A percentile compares a stretch with the other conserved stretches of the same genome.
These are phyloP conservation scores for Carex parvula DNA, from an alignment of 176 grass and related monocot genomes.

Conservation along the genomic window DNA sequence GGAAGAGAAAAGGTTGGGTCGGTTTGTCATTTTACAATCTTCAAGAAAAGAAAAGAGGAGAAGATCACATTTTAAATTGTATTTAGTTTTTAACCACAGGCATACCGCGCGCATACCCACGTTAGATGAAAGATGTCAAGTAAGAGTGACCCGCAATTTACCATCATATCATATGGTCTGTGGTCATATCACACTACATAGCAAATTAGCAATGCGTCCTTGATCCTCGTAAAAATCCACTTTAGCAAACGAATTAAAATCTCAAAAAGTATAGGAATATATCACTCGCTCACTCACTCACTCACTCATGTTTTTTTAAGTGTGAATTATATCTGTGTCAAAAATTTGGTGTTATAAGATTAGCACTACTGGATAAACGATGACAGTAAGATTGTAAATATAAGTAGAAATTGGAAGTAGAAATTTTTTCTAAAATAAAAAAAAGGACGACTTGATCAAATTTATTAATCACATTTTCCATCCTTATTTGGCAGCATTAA, in stretches of 20 bases:
- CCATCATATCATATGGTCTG: too few species aligned
- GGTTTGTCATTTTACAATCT: conserved; percentile 24
- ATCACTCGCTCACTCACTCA: too few species aligned
- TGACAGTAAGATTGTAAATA: background rate
- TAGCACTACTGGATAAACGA: background rate
- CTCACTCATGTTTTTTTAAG: too few species aligned
- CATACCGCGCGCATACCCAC: background rate
- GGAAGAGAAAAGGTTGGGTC: background rate
- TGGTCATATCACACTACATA: background rate
- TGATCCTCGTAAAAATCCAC: background rate
- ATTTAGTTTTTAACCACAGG: background rate
- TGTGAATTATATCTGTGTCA: too few species aligned
- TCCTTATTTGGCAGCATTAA: conserved; percentile 16
- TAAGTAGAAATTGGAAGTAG: background rate
- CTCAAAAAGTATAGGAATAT: background rate
- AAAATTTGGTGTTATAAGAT: too few species aligned
- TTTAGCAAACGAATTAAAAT: background rate
- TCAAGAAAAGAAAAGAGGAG: background rate
- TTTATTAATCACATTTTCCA: background rate
- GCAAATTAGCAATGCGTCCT: background rate
- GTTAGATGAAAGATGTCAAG: background rate
- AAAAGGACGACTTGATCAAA: background rate
- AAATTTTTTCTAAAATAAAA: background rate
- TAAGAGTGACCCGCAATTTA: background rate
- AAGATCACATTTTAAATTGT: background rate